Evolutionary conservation across 345 rosid genomes (phyloP).

Genomic region (Bruguiera sexangula): DNA sequence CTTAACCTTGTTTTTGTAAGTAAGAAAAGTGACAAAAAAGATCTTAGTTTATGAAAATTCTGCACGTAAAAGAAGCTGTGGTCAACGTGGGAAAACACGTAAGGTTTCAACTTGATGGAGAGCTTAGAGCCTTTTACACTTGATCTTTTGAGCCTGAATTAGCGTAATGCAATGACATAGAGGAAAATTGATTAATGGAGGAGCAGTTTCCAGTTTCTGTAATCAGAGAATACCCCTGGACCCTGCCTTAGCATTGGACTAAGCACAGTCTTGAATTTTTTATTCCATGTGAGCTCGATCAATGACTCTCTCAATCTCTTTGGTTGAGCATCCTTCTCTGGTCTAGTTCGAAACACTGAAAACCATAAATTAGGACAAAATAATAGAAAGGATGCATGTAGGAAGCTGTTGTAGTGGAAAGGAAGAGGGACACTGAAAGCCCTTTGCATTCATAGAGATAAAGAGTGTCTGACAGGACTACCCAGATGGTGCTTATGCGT

Average conservation of each 20-base stretch:
- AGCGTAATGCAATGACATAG: not conserved
- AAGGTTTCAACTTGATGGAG: not conserved
- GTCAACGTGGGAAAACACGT: not conserved
- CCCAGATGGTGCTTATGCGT: too few relatives aligned
- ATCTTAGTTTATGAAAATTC: not conserved
- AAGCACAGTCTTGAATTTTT: not conserved
- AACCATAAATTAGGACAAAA: not conserved
- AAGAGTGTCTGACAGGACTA: too few relatives aligned
- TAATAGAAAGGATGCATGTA: not conserved
- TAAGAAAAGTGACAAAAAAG: not conserved
- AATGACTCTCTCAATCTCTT: constrained; percentile 37
- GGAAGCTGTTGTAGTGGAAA: not conserved
- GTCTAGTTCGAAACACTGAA: constrained; percentile 19
- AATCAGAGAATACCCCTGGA: not conserved
- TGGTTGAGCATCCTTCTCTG: constrained; percentile 27
- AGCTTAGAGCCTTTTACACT: constrained; percentile 1
- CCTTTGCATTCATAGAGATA: not conserved
- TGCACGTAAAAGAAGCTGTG: not conserved
- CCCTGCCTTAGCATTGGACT: not conserved
- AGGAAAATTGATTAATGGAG: not conserved
- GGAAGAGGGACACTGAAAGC: not conserved
- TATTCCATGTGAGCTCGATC: constrained; percentile 24
- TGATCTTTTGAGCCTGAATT: not conserved
- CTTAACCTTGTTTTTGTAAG: not conserved
- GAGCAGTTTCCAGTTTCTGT: constrained; percentile 7